These are phyloP conservation scores for Spergularia bocconei DNA, from an alignment of 148 eudicot genomes.

Conservation along the genomic window DNA sequence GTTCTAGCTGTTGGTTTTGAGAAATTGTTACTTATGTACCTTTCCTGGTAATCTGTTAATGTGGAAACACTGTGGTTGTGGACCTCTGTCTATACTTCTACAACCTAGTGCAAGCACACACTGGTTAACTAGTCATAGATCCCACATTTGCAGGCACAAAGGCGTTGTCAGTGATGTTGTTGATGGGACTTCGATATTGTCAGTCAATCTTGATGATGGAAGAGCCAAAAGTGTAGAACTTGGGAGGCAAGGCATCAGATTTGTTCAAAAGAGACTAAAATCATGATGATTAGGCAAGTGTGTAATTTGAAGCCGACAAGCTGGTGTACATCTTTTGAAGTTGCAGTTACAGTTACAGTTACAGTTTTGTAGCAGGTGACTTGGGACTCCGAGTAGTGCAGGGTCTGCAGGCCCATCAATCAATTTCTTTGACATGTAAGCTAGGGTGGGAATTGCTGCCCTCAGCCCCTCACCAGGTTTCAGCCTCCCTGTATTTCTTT, in stretches of 20 bases:
- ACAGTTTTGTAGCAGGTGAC: background rate
- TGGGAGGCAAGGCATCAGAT: slow-evolving; percentile 81
- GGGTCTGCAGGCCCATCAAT: background rate
- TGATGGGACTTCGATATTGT: slow-evolving; percentile 62
- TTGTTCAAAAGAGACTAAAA: slow-evolving; percentile 57
- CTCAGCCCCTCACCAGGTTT: background rate
- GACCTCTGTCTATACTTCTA: too few relatives aligned
- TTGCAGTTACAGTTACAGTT: background rate
- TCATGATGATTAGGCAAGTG: slow-evolving; percentile 15
- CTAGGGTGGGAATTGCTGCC: background rate
- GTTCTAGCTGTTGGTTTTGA: too few relatives aligned
- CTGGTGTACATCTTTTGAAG: background rate
- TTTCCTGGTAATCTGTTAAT: too few relatives aligned
- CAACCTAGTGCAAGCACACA: background rate
- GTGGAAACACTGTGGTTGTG: too few relatives aligned
- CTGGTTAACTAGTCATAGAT: slow-evolving; percentile 15
- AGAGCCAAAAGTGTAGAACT: slow-evolving; percentile 61
- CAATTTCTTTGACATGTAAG: too few relatives aligned
- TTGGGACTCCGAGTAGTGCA: background rate
- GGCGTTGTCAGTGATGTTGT: slow-evolving; percentile 64
- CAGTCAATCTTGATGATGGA: slow-evolving; percentile 84
- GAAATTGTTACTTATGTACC: too few relatives aligned
- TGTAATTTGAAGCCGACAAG: background rate
- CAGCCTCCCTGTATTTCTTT: background rate
- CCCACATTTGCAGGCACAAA: slow-evolving; percentile 54